These are phyloP conservation scores for Aspergillus uvarum DNA, from an alignment of 2,329 filamentous ascomycete species.

Conservation along the genomic window DNA sequence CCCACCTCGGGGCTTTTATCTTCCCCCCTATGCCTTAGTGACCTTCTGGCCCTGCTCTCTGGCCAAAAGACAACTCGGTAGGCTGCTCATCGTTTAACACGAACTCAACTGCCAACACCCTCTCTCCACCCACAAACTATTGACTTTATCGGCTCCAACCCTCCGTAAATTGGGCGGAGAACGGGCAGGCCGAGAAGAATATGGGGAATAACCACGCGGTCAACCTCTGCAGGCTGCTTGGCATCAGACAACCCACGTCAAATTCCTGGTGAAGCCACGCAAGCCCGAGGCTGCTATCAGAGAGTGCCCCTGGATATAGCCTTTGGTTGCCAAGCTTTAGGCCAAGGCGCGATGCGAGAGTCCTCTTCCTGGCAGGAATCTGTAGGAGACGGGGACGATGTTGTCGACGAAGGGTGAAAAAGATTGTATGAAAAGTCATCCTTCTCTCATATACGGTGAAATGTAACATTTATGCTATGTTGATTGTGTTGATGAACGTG, in stretches of 20 bases:
- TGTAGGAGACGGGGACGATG: background rate
- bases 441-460: background rate
- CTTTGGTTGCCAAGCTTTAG: slow-evolving; percentile 8
- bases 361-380: background rate
- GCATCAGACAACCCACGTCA: background rate
- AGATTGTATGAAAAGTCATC: too few relatives aligned
- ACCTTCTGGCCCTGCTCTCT: background rate
- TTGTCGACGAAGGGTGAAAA: background rate
- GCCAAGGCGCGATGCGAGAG: background rate
- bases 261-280: slow-evolving; percentile 1
- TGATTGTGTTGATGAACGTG: background rate
- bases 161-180: slow-evolving; percentile 3
- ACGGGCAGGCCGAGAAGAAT: background rate
- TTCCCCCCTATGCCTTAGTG: background rate
- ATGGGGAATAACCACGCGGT: background rate
- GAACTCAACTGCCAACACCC: background rate
- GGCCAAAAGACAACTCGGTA: background rate
- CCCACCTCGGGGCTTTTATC: background rate
- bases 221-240: background rate
- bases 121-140: background rate
- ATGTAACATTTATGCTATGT: background rate
- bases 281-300: background rate
- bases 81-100: background rate
- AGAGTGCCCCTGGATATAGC: background rate
- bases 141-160: background rate